phyloP scores from a whole-genome alignment of 805 yeast species.

The Candida montana region DNA sequence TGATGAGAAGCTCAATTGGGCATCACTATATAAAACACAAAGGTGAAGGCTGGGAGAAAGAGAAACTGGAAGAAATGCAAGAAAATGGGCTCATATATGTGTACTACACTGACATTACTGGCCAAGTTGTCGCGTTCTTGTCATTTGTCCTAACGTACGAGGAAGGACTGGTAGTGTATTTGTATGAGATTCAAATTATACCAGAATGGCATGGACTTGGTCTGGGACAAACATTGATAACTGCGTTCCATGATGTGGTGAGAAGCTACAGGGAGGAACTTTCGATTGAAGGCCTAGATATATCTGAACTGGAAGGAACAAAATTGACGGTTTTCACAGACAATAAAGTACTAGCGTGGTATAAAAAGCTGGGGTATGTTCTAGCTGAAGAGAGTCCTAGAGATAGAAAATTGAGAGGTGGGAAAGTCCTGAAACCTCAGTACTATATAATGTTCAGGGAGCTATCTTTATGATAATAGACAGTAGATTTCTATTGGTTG shows the following conservation, averaged over 20 bases:
- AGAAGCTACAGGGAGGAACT: slow-evolving; percentile 10
- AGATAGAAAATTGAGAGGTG: slow-evolving; percentile 36
- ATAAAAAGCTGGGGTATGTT: slow-evolving; percentile 34
- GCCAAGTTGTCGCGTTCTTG: slow-evolving; percentile 35
- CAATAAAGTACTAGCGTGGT: slow-evolving; percentile 43
- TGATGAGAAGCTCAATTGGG: slow-evolving; percentile 17
- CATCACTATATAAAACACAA: slow-evolving; percentile 10
- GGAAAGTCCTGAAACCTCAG: slow-evolving; percentile 37
- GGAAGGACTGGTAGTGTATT: slow-evolving; percentile 38
- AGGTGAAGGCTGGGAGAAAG: slow-evolving; percentile 29
- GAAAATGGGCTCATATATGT: slow-evolving; percentile 19
- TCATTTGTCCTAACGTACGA: slow-evolving; percentile 42
- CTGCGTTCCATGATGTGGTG: slow-evolving; percentile 30
- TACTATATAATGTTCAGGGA: slow-evolving; percentile 31
- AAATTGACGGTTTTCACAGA: slow-evolving; percentile 46
- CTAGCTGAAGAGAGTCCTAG: slow-evolving; percentile 38
- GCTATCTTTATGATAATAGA: background rate
- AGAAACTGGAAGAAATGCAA: slow-evolving; percentile 38
- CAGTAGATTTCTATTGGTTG: background rate
- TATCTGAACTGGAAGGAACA: slow-evolving; percentile 10
- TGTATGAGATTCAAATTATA: slow-evolving; percentile 52
- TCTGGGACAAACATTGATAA: slow-evolving; percentile 38
- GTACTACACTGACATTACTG: slow-evolving; percentile 5
- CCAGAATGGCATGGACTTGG: slow-evolving; percentile 29
- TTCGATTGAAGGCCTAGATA: slow-evolving; percentile 2